Base-by-base conservation (phyloP, 1,284 basidiomycete genomes). In the Amylostereum areolatum region DNA sequence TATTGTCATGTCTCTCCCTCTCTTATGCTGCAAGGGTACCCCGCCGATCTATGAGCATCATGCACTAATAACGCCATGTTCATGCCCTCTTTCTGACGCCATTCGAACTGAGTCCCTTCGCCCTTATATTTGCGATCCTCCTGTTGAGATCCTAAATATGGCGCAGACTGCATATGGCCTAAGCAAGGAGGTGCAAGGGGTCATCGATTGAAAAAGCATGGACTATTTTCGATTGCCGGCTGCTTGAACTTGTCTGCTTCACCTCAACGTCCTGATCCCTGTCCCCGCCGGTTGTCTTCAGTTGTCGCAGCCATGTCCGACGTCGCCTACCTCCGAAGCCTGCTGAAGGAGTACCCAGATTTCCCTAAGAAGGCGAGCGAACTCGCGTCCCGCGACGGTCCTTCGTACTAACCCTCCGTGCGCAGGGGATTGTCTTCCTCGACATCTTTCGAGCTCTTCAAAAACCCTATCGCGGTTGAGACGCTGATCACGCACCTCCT, bases 401-500 rank as follows among this genome's bases (percentile, higher is more conserved):
- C 10, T 29, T 35, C 34, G 0, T 25, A 37, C 49, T 48, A 43
- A 37, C 39, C 30, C 18, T 7, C 36, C 32, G 34, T 29, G 10
- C 18, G 8, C 55, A 91, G 88, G 89, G 89, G 25, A 78, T 93
- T 58, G 72, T 75, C 39, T 93, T 93, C 62, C 71, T 93, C 52
- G 93, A 97, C 68, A 90, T 97, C 61, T 93, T 93, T 97, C 66
- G 94, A 94, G 10, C 78, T 97, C 62, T 78, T 97, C 29, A 80
- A 85, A 24, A 75, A 92, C 62, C 93, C 94, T 8, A 60, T 88
- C 52, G 85, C 85, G 2, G 91, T 95, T 63, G 94, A 97, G 71
- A 84, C 87, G 1, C 81, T 99, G 47, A 88, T 98, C 63, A 94
- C 94, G 29, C 88, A 97, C 68, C 77, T 99, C 52, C 65, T 92